Conservation (phyloP, 768 basidiomycete species). For the Suillus cothurnatus region DNA sequence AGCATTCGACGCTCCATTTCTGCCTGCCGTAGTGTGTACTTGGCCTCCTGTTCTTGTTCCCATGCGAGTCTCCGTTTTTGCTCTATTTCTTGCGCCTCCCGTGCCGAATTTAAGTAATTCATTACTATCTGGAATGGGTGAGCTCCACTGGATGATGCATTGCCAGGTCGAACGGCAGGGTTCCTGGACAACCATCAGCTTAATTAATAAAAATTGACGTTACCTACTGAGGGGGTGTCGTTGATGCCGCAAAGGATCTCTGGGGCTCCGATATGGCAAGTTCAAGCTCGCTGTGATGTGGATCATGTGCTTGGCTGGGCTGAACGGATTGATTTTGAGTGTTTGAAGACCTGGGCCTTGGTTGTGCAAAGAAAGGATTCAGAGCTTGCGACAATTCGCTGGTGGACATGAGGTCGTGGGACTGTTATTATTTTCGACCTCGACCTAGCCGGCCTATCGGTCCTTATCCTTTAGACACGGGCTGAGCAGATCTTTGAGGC, state of each 20-base stretch:
- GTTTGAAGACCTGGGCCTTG: slow-evolving; percentile 34
- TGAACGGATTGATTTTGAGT: slow-evolving; percentile 30
- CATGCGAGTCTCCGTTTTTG: slow-evolving; percentile 59
- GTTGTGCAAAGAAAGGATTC: slow-evolving; percentile 62
- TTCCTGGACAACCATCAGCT: slow-evolving; percentile 15
- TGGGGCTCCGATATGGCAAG: slow-evolving; percentile 53
- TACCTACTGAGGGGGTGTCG: slow-evolving; percentile 43
- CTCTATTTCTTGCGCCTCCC: slow-evolving; percentile 63
- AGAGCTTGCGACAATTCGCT: slow-evolving; percentile 82
- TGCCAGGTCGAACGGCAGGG: slow-evolving; percentile 22
- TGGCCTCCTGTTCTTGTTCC: slow-evolving; percentile 73
- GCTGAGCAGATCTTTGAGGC: neutral
- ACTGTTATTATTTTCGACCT: neutral
- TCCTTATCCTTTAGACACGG: neutral
- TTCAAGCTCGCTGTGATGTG: slow-evolving; percentile 68
- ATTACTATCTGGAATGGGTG: slow-evolving; percentile 62
- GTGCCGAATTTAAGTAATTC: slow-evolving; percentile 56
- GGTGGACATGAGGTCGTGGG: slow-evolving; percentile 48
- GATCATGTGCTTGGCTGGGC: slow-evolving; percentile 43
- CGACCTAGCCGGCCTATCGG: neutral
- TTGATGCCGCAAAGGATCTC: slow-evolving; percentile 26
- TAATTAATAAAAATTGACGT: neutral
- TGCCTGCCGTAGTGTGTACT: slow-evolving; percentile 51
- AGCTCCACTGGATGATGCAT: slow-evolving; percentile 37
- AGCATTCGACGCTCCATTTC: slow-evolving; percentile 60